Evolutionary conservation across 2,329 filamentous ascomycete genomes (phyloP), one percentile per base, ranked within the genome.

Genomic region (Fragosphaeria purpurea): DNA sequence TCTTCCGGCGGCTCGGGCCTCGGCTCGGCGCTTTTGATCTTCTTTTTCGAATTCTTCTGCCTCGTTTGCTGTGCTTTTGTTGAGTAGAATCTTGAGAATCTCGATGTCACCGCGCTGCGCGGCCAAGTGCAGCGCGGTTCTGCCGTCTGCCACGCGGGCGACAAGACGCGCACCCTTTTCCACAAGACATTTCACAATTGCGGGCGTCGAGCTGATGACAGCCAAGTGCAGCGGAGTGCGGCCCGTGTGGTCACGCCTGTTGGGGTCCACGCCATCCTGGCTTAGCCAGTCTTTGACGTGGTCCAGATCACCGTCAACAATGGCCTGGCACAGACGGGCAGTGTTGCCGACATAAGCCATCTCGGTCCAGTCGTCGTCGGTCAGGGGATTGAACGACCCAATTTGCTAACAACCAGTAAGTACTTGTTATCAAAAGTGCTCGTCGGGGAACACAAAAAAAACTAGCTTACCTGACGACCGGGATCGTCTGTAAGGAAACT

Each of bases 321-420:
- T 94, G 1, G 86, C 88, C 60, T 89, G 84, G 60, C 86, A 94
- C 2, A 95, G 73, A 12, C 77, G 73, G 39, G 80, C 81, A 1
- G 86, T 90, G 57, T 89, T 86, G 9, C 87, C 86, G 38, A 94
- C 76, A 57, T 94, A 95, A 0, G 88, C 87, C 87, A 94, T 93
- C 56, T 90, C 86, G 1, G 88, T 93, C 86, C 88, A 94, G 61
- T 93, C 87, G 47, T 87, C 76, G 41, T 88, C 82, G 0, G 85
- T 90, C 39, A 91, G 73, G 0, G 88, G 88, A 58, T 93, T 85
- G 68, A 94, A 94, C 8, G 75, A 79, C 32, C 77, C 77, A 46
- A 80, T 80, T 63, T 77, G 69, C 55, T 57, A 10, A 1, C 11
- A 35, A 6, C 6, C 3, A 30, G 45, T 33, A 52, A 33, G 5